Percentiles rank a stretch among this genome's conserved stretches.
Conservation (phyloP, 805 yeast genomes). For the Saccharomycopsis microspora region DNA sequence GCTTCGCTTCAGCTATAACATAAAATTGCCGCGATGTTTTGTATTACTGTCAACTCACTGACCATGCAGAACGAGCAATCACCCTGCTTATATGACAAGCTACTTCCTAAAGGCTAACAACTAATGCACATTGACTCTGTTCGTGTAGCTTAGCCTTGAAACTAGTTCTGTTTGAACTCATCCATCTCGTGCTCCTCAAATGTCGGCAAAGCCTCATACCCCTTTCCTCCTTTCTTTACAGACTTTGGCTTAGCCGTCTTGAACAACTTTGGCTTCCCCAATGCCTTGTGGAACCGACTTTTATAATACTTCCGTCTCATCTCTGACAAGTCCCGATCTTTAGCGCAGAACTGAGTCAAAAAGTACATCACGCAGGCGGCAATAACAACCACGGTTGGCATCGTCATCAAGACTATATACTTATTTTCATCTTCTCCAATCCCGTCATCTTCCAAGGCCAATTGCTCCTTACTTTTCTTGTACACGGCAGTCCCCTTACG, state of each 20-base stretch:
- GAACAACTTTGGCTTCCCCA: conserved; percentile 28
- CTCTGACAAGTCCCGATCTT: conserved; percentile 41
- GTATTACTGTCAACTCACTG: too few species aligned
- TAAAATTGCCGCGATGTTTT: too few species aligned
- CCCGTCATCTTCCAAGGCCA: conserved; percentile 33
- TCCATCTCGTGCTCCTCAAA: conserved; percentile 20
- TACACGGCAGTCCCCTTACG: conserved; percentile 30
- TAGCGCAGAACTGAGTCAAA: conserved; percentile 44
- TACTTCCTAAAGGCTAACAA: too few species aligned
- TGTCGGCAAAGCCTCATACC: conserved; percentile 30
- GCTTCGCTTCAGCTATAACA: too few species aligned
- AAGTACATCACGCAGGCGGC: conserved; percentile 54
- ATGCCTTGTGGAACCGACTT: conserved; percentile 25
- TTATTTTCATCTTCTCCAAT: conserved; percentile 37
- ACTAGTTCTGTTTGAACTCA: conserved; percentile 4
- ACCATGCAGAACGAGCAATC: too few species aligned
- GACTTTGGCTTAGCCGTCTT: conserved; percentile 18
- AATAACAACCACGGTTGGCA: conserved; percentile 55
- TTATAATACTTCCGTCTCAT: conserved; percentile 27
- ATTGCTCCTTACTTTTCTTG: conserved; percentile 31
- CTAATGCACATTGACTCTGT: too few species aligned
- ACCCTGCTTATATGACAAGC: too few species aligned
- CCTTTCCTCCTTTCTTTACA: conserved; percentile 25
- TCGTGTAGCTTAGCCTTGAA: too few species aligned
- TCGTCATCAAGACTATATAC: conserved; percentile 46